Evolutionary conservation across 2,329 filamentous ascomycete genomes (phyloP), one percentile per base, ranked within the genome.

Genomic region (Nemania sp.): DNA sequence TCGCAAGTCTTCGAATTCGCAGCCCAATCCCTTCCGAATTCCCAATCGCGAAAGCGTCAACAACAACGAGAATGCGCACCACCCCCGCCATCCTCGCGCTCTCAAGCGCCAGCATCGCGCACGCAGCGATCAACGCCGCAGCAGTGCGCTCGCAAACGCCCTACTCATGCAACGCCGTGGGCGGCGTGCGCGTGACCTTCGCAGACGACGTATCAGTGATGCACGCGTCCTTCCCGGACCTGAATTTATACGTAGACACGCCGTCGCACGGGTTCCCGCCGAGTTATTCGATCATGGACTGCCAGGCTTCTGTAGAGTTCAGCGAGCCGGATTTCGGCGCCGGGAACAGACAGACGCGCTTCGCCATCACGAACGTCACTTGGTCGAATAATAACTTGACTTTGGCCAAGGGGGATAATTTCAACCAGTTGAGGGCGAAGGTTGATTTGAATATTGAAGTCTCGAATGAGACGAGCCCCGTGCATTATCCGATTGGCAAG

Each of bases 251-350:
- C 24, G 48, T 52, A 6, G 45, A 59, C 26, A 52, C 53, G 34
- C 53, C 56, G 15, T 56, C 49, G 11, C 56, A 59, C 49, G 56
- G 53, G 12, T 34, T 53, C 5, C 56, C 56, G 5, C 49, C 49
- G 14, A 49, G 46, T 40, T 43, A 49, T 17, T 59, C 56, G 12
- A 51, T 53, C 17, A 53, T 53, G 53, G 12, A 19, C 15, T 59
- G 56, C 28, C 12, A 30, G 3, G 31, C 53, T 4, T 40, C 40
- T 12, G 49, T 53, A 2, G 49, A 56, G 28, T 59, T 45, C 37
- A 49, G 11, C 19, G 56, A 59, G 37, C 14, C 45, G 2, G 41
- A 52, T 17, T 59, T 59, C 12, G 49, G 53, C 22, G 17, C 28
- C 17, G 56, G 56, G 2, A 28, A 41, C 17, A 30, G 37, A 2